Base-by-base conservation (phyloP, 2,329 filamentous ascomycete species). In the Monosporascus sp. region DNA sequence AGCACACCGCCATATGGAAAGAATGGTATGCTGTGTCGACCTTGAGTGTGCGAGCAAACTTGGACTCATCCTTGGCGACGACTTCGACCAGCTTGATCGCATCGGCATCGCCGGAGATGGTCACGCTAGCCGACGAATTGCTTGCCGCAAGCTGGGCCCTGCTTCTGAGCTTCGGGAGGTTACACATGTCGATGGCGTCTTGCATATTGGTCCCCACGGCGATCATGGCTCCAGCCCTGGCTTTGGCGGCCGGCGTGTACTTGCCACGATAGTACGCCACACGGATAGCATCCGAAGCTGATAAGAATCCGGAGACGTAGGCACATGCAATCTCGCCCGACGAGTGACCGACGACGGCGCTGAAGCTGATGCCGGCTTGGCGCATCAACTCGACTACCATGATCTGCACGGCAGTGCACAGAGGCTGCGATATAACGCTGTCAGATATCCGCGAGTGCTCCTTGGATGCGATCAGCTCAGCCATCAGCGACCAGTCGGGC, bases 351-450 rank as follows among this genome's bases (percentile, higher is more conserved):
- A 66, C 54, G 2, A 71, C 66, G 3, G 56, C 58, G 3, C 40
- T 27, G 3, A 69, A 62, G 3, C 46, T 16, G 9, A 71, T 41
- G 3, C 61, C 61, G 0, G 58, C 59, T 0, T 38, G 36, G 5
- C 24, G 43, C 5, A 76, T 59, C 2, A 73, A 48, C 11, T 73
- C 66, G 0, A 75, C 65, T 0, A 74, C 56, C 7, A 63, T 60
- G 2, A 77, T 60, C 53, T 76, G 74, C 0, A 76, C 31, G 0
- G 70, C 72, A 2, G 73, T 75, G 52, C 69, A 75, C 0, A 72
- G 31, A 0, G 63, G 61, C 20, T 66, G 64, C 0, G 62, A 62
- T 7, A 66, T 34, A 0, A 46, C 47, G 7, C 59, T 58, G 7
- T 54, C 44, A 16, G 22, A 27, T 1, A 66, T 52, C 6, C 55